These are phyloP conservation scores for Hordeum pubiflorum DNA, from an alignment of 202 grass and related monocot genomes.

Conservation along the genomic window DNA sequence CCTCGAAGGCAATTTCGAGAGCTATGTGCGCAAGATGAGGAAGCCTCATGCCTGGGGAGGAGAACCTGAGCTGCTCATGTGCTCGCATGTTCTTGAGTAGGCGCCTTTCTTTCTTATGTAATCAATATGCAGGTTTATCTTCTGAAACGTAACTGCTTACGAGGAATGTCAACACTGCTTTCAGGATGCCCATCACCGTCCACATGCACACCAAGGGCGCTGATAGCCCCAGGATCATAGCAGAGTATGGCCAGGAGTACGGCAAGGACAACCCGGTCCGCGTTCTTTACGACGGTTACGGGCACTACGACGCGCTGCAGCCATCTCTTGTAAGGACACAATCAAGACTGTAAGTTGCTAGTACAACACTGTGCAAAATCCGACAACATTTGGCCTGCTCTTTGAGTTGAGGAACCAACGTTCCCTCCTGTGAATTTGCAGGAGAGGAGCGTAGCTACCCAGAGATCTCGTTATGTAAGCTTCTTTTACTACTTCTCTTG, in stretches of 20 bases:
- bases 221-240: conserved; percentile 64
- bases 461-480: conserved; percentile 21
- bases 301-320: conserved; percentile 75
- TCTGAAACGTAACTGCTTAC: not conserved
- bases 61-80: conserved; percentile 91
- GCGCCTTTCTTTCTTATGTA: not conserved
- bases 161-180: conserved; percentile 5
- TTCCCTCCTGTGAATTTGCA: conserved; percentile 24
- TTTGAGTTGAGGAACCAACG: not conserved
- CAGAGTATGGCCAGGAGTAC: conserved; percentile 96
- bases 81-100: conserved; percentile 86
- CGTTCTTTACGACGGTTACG: conserved; percentile 83
- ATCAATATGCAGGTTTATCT: not conserved
- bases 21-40: conserved; percentile 77
- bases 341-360: conserved; percentile 46
- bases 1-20: conserved; percentile 88
- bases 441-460: conserved; percentile 28
- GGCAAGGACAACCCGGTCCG: conserved; percentile 74
- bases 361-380: conserved; percentile 8
- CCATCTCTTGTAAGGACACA: conserved; percentile 48
- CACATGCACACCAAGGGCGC: conserved; percentile 61
- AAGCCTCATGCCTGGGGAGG: conserved; percentile 90
- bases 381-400: conserved; percentile 6
- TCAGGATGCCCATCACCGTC: conserved; percentile 89
- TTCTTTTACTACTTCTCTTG: conserved; percentile 29